phyloP scores from a whole-genome alignment of 306 rosid genomes.

The Glycine soja region DNA sequence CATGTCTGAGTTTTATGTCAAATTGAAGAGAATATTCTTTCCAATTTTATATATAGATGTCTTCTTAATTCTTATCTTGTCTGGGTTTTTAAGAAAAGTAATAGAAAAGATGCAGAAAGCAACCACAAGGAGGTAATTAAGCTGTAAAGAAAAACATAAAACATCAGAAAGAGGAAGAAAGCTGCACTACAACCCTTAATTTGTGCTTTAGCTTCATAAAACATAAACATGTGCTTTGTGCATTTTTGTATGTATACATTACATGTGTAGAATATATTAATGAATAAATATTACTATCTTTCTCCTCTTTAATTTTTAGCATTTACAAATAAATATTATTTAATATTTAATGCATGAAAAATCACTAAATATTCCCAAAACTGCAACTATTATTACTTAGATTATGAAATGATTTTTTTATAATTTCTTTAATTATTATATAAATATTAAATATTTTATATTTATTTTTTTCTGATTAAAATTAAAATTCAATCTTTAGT shows the following conservation, averaged over 20 bases:
- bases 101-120: constrained; percentile 36
- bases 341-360: background rate
- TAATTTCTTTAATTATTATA: background rate
- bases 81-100: constrained; percentile 23
- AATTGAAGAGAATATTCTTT: constrained; percentile 36
- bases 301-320: background rate
- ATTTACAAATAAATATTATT: background rate
- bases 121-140: constrained; percentile 8
- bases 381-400: background rate
- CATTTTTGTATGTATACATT: background rate
- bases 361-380: background rate
- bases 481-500: background rate
- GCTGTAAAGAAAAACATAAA: constrained; percentile 29
- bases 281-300: background rate
- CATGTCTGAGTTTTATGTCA: constrained; percentile 18
- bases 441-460: background rate
- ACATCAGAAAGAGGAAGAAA: background rate
- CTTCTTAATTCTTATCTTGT: constrained; percentile 29
- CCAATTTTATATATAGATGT: constrained; percentile 11
- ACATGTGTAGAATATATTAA: background rate
- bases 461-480: background rate
- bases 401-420: background rate
- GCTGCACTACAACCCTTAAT: background rate
- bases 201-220: constrained; percentile 26
- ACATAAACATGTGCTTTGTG: background rate